Conservation (phyloP, 2,329 filamentous ascomycete species). For the Apiospora malaysiana region DNA sequence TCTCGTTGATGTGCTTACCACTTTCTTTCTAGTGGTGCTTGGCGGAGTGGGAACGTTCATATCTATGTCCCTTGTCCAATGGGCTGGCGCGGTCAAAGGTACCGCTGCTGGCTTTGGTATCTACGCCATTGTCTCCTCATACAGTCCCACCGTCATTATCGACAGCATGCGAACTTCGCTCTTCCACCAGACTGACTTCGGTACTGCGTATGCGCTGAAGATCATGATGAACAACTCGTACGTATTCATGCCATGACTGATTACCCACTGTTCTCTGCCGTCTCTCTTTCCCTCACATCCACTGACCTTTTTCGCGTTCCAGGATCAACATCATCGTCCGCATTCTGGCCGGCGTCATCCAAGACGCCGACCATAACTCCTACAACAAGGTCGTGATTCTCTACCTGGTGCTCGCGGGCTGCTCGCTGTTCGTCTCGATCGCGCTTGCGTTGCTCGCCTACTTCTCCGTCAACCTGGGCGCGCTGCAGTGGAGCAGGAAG, state of each 20-base stretch:
- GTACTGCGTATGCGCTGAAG: slow-evolving; percentile 64
- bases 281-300: background rate
- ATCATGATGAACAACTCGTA: slow-evolving; percentile 65
- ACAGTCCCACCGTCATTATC: slow-evolving; percentile 65
- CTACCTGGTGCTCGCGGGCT: slow-evolving; percentile 59
- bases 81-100: slow-evolving; percentile 52
- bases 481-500: slow-evolving; percentile 64
- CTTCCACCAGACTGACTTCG: slow-evolving; percentile 66
- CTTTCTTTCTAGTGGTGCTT: slow-evolving; percentile 38
- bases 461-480: slow-evolving; percentile 48
- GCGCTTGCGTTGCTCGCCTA: slow-evolving; percentile 47
- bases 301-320: background rate
- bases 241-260: slow-evolving; percentile 23
- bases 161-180: slow-evolving; percentile 65
- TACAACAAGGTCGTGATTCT: slow-evolving; percentile 62
- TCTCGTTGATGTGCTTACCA: background rate
- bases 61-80: slow-evolving; percentile 61
- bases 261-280: background rate
- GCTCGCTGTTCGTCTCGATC: slow-evolving; percentile 52
- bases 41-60: slow-evolving; percentile 58
- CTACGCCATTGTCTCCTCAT: slow-evolving; percentile 59
- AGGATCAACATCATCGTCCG: slow-evolving; percentile 66
- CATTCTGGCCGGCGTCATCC: slow-evolving; percentile 62
- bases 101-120: slow-evolving; percentile 66
- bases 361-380: slow-evolving; percentile 61